These are phyloP conservation scores for Peniophora sp. DNA, from an alignment of 1,284 basidiomycete genomes.

Conservation along the genomic window DNA sequence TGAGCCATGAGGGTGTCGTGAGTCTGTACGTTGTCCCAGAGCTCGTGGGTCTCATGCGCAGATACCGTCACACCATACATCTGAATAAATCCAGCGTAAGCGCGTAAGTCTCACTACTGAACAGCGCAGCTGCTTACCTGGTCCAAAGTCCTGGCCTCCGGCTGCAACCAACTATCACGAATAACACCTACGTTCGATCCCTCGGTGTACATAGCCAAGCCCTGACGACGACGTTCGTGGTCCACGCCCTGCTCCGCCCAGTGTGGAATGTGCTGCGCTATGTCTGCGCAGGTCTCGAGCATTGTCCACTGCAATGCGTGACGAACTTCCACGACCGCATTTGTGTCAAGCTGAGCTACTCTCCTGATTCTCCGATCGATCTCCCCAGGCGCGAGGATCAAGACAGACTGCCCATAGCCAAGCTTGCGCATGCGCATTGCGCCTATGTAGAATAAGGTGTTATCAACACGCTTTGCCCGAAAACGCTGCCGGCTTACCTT, in stretches of 20 bases:
- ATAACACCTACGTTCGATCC: conserved; percentile 11
- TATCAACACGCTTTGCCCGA: neutral
- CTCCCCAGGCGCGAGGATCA: conserved; percentile 42
- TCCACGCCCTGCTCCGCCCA: conserved; percentile 44
- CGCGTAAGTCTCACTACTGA: neutral
- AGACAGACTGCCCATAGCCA: conserved; percentile 38
- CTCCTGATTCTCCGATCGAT: conserved; percentile 33
- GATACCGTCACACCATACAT: too few relatives aligned
- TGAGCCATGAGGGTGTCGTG: conserved; percentile 19
- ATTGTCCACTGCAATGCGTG: conserved; percentile 41
- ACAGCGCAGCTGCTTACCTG: too few relatives aligned
- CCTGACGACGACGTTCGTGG: conserved; percentile 22
- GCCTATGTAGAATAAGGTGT: conserved; percentile 16
- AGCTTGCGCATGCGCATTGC: conserved; percentile 47
- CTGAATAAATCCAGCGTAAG: neutral
- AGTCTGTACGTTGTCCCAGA: neutral
- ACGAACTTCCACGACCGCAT: conserved; percentile 12
- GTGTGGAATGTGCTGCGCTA: conserved; percentile 28
- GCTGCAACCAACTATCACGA: conserved; percentile 25
- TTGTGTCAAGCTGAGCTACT: conserved; percentile 9
- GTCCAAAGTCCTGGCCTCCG: conserved; percentile 30
- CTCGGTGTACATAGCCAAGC: conserved; percentile 8
- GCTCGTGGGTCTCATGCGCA: neutral
- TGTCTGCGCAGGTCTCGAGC: conserved; percentile 34
- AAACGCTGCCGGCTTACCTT: conserved; percentile 26